Evolutionary conservation across 2,329 filamentous ascomycete genomes (phyloP), one percentile per base, ranked within the genome.

Genomic region (Diplocarpon rosae): DNA sequence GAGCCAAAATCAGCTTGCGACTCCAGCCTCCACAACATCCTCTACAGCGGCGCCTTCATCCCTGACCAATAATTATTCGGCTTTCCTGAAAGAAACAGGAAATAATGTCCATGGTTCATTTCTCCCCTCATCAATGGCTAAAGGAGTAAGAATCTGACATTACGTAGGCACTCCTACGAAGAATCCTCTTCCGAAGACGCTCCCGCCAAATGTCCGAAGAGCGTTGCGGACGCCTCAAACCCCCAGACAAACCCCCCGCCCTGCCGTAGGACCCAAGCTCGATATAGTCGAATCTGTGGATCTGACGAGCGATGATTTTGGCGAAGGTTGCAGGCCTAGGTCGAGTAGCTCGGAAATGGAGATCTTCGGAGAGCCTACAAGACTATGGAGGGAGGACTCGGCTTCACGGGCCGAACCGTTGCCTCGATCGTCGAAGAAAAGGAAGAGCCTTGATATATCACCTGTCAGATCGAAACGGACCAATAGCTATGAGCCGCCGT

Each of bases 401-500:
- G 57, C 59, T 12, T 57, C 52, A 11, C 50, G 56, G 43, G 37
- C 57, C 7, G 57, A 59, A 40, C 59, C 58, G 38, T 45, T 56
- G 16, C 20, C 45, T 13, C 48, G 48, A 35, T 44, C 46, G 16
- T 53, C 54, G 5, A 62, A 50, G 47, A 63, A 63, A 44, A 48
- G 60, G 16, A 63, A 63, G 43, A 62, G 60, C 36, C 50, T 55
- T 37, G 59, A 60, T 12, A 55, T 60, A 17, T 54, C 55, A 1
- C 50, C 38, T 32, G 49, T 32, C 24, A 39, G 41, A 12, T 43
- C 48, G 6, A 46, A 46, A 28, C 47, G 38, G 28, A 48, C 41
- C 9, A 31, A 42, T 13, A 46, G 17, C 16, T 17, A 53, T 39
- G 38, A 44, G 31, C 40, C 42, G 34, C 14, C 47, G 32, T 24